These are phyloP conservation scores for Neopestalotiopsis sp. DNA, from an alignment of 2,329 filamentous ascomycete genomes.

Conservation along the genomic window DNA sequence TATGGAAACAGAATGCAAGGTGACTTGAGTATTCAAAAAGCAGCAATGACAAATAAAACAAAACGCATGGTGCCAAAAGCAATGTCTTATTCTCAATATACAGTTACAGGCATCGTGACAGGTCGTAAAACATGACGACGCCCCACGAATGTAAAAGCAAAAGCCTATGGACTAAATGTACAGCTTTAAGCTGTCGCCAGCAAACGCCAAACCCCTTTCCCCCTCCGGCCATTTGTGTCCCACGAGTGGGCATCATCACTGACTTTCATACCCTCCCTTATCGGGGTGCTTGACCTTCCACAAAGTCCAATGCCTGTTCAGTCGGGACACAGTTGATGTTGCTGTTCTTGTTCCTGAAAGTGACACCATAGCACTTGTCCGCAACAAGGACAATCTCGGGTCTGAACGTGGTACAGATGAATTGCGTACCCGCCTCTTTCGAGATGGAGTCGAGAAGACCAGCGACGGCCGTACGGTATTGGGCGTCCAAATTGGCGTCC, in stretches of 20 bases:
- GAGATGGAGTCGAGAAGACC: slow-evolving; percentile 84
- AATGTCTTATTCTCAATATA: neutral
- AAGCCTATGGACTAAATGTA: neutral
- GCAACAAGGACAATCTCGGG: slow-evolving; percentile 95
- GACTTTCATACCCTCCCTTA: slow-evolving; percentile 23
- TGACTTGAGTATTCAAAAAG: no score
- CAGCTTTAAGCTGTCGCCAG: slow-evolving; percentile 1
- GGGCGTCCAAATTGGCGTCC: slow-evolving; percentile 95
- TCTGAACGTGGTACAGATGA: slow-evolving; percentile 98
- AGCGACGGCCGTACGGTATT: slow-evolving; percentile 96
- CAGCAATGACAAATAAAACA: neutral
- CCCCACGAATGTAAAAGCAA: neutral
- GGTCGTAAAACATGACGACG: neutral
- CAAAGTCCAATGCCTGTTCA: slow-evolving; percentile 90
- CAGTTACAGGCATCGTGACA: neutral
- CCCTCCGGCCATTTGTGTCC: neutral
- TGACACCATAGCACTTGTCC: slow-evolving; percentile 97
- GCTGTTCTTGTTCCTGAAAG: slow-evolving; percentile 92
- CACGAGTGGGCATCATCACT: neutral
- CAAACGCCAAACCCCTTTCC: slow-evolving; percentile 14
- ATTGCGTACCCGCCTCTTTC: slow-evolving; percentile 72
- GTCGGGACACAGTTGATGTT: slow-evolving; percentile 88
- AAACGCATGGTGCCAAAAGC: neutral
- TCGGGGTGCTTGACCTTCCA: slow-evolving; percentile 75
- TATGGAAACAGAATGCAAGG: no score